These are phyloP conservation scores for Helianthus tuberosus DNA, from an alignment of 129 eudicot genomes.

Conservation along the genomic window DNA sequence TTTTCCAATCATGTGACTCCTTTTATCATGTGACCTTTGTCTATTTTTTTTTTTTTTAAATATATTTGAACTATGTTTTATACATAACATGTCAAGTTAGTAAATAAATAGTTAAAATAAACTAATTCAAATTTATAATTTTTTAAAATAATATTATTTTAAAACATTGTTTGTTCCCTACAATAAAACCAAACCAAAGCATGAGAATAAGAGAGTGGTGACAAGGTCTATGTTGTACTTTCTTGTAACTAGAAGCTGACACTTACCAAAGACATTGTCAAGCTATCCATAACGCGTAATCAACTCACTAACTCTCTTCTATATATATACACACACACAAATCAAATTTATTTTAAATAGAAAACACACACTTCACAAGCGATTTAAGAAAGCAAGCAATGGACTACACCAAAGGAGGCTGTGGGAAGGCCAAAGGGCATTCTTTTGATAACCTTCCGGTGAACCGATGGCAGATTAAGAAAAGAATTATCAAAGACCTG, in stretches of 20 bases:
- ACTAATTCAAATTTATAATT: no score
- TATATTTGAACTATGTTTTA: not conserved
- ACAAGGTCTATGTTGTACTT: conserved; percentile 1
- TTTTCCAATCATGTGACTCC: no score
- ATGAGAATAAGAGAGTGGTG: not conserved
- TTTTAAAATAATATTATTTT: no score
- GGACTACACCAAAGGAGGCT: not conserved
- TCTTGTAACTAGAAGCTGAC: not conserved
- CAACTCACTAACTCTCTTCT: not conserved
- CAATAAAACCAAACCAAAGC: conserved; percentile 14
- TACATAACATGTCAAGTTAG: not conserved
- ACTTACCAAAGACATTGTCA: conserved; percentile 20
- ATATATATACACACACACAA: not conserved
- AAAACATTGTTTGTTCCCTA: not conserved
- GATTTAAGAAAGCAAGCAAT: conserved; percentile 18
- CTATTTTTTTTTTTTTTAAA: not conserved
- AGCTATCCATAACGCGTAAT: conserved; percentile 17
- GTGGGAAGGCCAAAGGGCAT: conserved; percentile 7
- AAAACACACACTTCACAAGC: not conserved
- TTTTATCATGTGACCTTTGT: not conserved
- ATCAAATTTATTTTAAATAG: not conserved
- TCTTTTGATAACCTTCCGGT: conserved; percentile 27
- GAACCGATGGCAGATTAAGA: conserved; percentile 22
- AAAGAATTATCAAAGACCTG: conserved; percentile 21
- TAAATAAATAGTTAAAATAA: not conserved